These are phyloP conservation scores for Rossbeevera mucosa DNA, from an alignment of 768 basidiomycete species.

Conservation along the genomic window DNA sequence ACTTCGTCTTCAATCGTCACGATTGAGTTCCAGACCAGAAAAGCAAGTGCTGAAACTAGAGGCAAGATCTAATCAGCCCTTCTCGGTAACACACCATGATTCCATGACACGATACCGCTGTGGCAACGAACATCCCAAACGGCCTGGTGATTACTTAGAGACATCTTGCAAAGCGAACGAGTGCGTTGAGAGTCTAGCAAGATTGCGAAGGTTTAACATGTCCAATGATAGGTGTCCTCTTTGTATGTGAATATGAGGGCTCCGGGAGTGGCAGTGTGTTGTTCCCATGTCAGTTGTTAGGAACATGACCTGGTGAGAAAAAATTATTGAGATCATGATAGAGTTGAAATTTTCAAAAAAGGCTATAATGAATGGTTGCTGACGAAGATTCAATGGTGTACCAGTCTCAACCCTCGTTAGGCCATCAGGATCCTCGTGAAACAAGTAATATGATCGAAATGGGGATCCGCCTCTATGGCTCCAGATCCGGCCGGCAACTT, in stretches of 20 bases:
- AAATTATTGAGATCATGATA: neutral
- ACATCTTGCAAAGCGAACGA: neutral
- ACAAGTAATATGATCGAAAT: no score
- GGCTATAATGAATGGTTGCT: no score
- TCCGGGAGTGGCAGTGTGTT: neutral
- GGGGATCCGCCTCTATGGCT: no score
- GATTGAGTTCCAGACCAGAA: conserved; percentile 13
- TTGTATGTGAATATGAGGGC: neutral
- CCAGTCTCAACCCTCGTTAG: no score
- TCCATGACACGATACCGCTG: neutral
- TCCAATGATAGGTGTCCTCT: neutral
- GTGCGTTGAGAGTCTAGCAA: neutral
- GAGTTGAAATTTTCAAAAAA: neutral
- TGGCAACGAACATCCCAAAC: neutral
- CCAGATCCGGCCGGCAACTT: no score
- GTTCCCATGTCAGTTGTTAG: neutral
- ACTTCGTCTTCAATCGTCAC: conserved; percentile 17
- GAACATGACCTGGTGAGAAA: neutral
- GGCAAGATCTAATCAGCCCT: neutral
- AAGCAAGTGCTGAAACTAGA: conserved; percentile 8
- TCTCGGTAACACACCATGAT: neutral
- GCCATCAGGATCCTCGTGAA: no score
- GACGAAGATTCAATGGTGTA: no score
- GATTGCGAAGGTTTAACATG: neutral
- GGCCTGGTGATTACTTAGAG: neutral